Conservation (phyloP, 495 filamentous ascomycete genomes). For the Lasiosphaeriaceae sp. region DNA sequence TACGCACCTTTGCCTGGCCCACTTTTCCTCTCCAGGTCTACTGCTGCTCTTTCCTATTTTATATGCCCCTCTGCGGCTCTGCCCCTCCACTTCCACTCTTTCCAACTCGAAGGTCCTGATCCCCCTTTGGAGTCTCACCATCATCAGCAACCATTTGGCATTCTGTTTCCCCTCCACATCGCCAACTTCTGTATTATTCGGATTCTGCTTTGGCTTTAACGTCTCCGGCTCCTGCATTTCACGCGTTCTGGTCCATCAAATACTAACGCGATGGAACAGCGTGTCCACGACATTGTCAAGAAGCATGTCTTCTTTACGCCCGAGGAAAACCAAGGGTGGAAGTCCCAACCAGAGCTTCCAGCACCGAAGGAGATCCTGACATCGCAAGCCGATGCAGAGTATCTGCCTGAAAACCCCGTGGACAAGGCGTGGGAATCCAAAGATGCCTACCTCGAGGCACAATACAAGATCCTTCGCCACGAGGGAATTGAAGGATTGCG, state of each 20-base stretch:
- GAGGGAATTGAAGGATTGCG: constrained; percentile 59
- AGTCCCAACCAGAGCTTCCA: constrained; percentile 41
- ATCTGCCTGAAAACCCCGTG: constrained; percentile 34
- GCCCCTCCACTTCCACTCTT: no score
- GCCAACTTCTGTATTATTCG: no score
- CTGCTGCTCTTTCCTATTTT: no score
- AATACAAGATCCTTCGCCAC: constrained; percentile 64
- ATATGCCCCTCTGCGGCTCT: no score
- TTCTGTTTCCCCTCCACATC: no score
- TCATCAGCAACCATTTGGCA: no score
- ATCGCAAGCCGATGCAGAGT: constrained; percentile 31
- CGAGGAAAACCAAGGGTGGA: constrained; percentile 28
- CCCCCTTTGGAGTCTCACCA: no score
- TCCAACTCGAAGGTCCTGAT: no score
- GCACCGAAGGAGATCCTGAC: constrained; percentile 32
- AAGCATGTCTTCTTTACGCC: constrained; percentile 3
- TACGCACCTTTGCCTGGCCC: no score
- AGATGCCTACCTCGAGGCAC: constrained; percentile 54
- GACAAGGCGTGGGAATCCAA: constrained; percentile 40
- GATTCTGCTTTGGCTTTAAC: no score
- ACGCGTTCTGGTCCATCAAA: background rate
- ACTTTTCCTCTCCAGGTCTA: no score
- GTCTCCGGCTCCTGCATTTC: background rate
- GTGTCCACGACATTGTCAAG: constrained; percentile 6
- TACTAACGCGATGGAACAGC: background rate